Evolutionary conservation across 768 basidiomycete genomes (phyloP).

Genomic region (Piloderma croceum): DNA sequence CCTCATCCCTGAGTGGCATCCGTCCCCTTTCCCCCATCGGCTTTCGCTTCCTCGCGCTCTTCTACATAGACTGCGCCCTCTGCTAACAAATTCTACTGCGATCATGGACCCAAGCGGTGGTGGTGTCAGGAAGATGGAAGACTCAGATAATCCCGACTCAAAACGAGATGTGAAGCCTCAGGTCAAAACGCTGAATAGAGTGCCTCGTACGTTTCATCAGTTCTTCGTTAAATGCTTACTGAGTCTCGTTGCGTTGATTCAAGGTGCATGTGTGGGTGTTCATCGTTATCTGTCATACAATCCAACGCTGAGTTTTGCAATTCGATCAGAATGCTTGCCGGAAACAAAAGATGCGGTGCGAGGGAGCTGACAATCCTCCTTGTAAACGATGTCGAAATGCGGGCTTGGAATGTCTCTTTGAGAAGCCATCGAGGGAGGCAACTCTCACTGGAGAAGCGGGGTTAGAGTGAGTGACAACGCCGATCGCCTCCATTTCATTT

Average conservation of each 20-base stretch:
- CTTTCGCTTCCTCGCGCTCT: too few relatives aligned
- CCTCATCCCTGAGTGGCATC: too few relatives aligned
- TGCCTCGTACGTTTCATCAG: conserved; percentile 61
- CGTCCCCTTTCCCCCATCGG: too few relatives aligned
- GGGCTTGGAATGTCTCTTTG: conserved; percentile 89
- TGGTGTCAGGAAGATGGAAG: conserved; percentile 59
- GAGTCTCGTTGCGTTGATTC: conserved; percentile 13
- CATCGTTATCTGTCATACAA: neutral
- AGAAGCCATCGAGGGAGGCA: conserved; percentile 86
- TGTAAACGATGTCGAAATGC: conserved; percentile 89
- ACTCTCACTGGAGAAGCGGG: conserved; percentile 86
- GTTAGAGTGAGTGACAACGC: conserved; percentile 58
- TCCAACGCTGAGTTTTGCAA: too few relatives aligned
- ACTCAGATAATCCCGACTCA: conserved; percentile 42
- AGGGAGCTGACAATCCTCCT: conserved; percentile 95
- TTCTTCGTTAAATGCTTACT: conserved; percentile 12
- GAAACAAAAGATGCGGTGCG: conserved; percentile 96
- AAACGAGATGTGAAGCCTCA: conserved; percentile 68
- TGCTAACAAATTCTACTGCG: too few relatives aligned
- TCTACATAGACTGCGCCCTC: too few relatives aligned
- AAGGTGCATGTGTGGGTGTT: conserved; percentile 75
- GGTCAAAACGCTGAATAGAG: conserved; percentile 76
- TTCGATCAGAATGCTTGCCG: conserved; percentile 96
- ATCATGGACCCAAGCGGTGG: conserved; percentile 21
- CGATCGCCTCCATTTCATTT: conserved; percentile 1